A percentile compares a stretch with the other conserved stretches of the same genome.
These are phyloP conservation scores for Blastomyces parvus DNA, from an alignment of 2,329 filamentous ascomycete genomes.

Conservation along the genomic window DNA sequence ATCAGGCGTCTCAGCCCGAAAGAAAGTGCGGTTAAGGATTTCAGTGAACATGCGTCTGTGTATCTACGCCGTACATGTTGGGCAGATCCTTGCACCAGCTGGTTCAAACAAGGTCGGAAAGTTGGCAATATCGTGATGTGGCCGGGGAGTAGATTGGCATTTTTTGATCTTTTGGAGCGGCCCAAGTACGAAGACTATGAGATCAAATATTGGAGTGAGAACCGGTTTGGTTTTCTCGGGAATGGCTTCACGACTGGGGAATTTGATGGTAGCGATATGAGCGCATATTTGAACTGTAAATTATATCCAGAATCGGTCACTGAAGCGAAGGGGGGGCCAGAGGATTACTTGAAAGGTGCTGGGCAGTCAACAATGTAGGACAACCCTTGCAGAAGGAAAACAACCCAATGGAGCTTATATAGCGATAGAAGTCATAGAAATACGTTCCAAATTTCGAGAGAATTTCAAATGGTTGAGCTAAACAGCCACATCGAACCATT, in stretches of 20 bases:
- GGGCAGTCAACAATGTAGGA: neutral
- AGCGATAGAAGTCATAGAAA: neutral
- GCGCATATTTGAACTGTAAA: constrained; percentile 14
- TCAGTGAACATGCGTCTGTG: constrained; percentile 13
- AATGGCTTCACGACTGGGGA: constrained; percentile 15
- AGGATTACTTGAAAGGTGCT: neutral
- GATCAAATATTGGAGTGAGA: constrained; percentile 16
- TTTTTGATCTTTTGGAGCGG: constrained; percentile 14
- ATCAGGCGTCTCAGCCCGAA: constrained; percentile 14
- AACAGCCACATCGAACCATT: neutral
- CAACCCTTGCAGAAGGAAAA: neutral
- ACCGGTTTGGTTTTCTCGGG: constrained; percentile 16
- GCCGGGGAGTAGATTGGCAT: constrained; percentile 19
- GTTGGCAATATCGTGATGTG: constrained; percentile 20
- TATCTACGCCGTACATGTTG: constrained; percentile 15
- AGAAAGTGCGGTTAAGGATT: constrained; percentile 14
- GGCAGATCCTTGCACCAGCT: constrained; percentile 16
- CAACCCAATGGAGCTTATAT: neutral
- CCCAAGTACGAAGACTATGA: constrained; percentile 17
- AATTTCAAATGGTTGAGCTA: neutral
- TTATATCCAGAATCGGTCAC: constrained; percentile 10
- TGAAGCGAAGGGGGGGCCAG: neutral
- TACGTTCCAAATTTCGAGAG: neutral
- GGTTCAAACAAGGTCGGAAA: constrained; percentile 19
- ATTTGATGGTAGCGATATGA: constrained; percentile 14